Base-by-base conservation (phyloP, 78 protist genomes). In the Monosiga brevicollis region DNA sequence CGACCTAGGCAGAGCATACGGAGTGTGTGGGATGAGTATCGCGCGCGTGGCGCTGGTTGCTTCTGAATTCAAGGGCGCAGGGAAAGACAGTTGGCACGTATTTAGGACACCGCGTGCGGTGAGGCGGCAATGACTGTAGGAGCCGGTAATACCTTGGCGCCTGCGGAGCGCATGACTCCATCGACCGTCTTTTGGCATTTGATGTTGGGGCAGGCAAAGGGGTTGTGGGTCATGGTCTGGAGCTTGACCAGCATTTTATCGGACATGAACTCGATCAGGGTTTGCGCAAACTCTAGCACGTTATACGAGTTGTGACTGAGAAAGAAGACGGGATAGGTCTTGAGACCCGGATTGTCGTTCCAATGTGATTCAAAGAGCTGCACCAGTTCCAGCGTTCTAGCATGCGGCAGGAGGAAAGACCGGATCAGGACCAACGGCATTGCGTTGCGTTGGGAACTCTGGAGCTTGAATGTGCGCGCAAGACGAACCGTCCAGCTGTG, bases 211-310 rank as follows among this genome's bases (percentile, higher is more conserved):
- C n/a, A n/a, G n/a, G 38, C 74, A n/a, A 81, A 81, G 1, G 84
- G 84, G 34, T 81, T 81, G 20, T 32, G 29, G 25, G 29, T 62
- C 72, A 37, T 81, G 81, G 29, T 81, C 74, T 42, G 34, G 25
- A 35, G 22, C 39, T 55, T 32, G 11, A 20, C 24, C 74, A 41
- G 37, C 77, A 82, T 70, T 25, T 39, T 26, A 1, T 82, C 86
- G 34, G 76, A 29, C 96, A 94, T 94, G 94, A 94, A 94, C 75
- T 94, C 95, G 35, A 93, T 36, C 75, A 72, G 88, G 55, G 86
- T 42, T 35, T 86, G 83, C 6, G 94, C 93, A 34, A 90, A 90
- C 32, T 79, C 86, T 36, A 88, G n/a, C 32, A 91, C 90, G 37
- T 76, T 37, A 84, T 74, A 71, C 34, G 94, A 73, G 22, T 34